Evolutionary conservation across 2,329 filamentous ascomycete genomes (phyloP), one percentile per base, ranked within the genome.

Genomic region (Fusarium sacchari): DNA sequence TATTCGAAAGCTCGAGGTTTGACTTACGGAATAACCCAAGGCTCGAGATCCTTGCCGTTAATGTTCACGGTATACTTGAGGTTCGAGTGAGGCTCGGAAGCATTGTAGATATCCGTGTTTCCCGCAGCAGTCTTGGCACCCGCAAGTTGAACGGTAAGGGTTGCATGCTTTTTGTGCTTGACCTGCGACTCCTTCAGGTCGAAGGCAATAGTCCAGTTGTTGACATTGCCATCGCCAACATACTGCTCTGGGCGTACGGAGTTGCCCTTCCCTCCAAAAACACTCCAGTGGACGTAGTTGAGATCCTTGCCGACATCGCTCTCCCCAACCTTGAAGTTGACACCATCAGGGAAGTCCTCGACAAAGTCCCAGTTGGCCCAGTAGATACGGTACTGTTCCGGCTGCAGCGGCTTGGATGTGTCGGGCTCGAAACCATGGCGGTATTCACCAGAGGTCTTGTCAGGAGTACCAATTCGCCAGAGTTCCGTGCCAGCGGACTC

Each of bases 231-330:
- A 70, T 84, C 84, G 26, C 84, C 81, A 46, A 82, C 80, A 56
- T 86, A 85, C 10, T 83, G 79, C 49, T 84, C 80, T 3, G 83
- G 79, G 2, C 87, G 83, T 7, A 83, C 60, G 20, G 79, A 84
- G 78, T 90, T 87, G 3, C 83, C 87, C 34, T 87, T 82, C 11
- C 88, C 87, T 3, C 89, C 89, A 73, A 90, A 91, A 14, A 90
- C 88, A 64, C 86, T 88, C 90, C 90, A 92, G 77, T 92, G 90
- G 8, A 91, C 87, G 62, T 91, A 91, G 79, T 92, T 92, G 67
- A 90, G 83, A 73, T 90, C 88, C 17, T 81, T 78, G 0, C 80
- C 80, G 24, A 82, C 82, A 32, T 88, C 79, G 67, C 85, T 86
- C 76, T 86, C 79, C 15, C 89, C 89, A 4, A 92, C 85, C 20